Evolutionary conservation across 2,329 filamentous ascomycete genomes (phyloP), one percentile per base, ranked within the genome.

Genomic region (Botrytis fragariae): DNA sequence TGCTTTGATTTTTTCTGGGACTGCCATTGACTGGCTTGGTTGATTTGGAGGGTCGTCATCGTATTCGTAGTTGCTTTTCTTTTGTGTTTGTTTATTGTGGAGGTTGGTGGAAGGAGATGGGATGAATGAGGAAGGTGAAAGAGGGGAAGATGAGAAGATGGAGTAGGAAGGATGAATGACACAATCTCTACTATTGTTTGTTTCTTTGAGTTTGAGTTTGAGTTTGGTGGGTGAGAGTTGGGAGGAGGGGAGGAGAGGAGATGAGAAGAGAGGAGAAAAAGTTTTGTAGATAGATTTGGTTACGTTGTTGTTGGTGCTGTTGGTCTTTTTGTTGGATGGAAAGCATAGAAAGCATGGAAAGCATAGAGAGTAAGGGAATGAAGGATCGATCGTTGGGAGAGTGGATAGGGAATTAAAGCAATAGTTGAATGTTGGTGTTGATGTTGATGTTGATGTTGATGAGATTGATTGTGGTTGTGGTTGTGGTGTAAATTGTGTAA

Each of bases 21-120:
- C 60, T 25, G 62, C 54, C 20, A n/a, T 69, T 69, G 63, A 67
- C 35, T n/a, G 64, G 45, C 51, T 67, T 37, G 64, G 51, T 45
- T 68, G 64, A 51, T 44, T 54, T 39, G 35, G 64, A n/a, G 45
- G 35, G 16, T n/a, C 25, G 5, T 6, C 51, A 57, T 57, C 51
- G 16, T 32, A 57, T 32, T 29, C 25, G n/a, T 29, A 57, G 25
- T 57, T 29, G 51, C 29, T 14, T 68, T 68, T 68, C 64, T 68
- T 68, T 68, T 68, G 35, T 68, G 25, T 20, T 57, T 68, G 9
- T 14, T n/a, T 29, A 37, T 51, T 65, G 44, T 48, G 14, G 20
- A n/a, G 16, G 5, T 65, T 35, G 42, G 20, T 29, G 4, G 20
- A 37, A n/a, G 37, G n/a, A 45, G 20, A 16, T 22, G 16, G n/a